Evolutionary conservation across 73 alveolate species (phyloP).

Genomic region (Paramecium pentaurelia): DNA sequence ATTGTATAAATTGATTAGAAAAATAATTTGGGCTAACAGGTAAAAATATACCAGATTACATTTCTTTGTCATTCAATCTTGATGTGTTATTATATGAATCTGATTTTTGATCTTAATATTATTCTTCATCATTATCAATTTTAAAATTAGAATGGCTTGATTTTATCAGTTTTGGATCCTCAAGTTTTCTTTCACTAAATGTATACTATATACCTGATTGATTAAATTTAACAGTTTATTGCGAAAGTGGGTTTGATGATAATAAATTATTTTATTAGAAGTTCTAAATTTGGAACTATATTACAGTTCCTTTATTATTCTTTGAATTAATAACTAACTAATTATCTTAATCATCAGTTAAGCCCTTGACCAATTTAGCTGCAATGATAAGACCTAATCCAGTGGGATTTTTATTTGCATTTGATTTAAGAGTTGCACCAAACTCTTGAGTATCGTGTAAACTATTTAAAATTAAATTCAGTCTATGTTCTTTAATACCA

Average conservation of each 20-base stretch:
- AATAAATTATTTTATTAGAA: no score
- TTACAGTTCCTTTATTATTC: background rate
- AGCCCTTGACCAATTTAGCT: background rate
- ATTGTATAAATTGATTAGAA: background rate
- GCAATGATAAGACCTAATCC: background rate
- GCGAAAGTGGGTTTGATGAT: background rate
- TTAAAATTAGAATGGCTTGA: background rate
- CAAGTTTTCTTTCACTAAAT: background rate
- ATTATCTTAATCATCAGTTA: background rate
- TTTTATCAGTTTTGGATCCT: background rate
- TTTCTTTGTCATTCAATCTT: background rate
- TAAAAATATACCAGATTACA: background rate
- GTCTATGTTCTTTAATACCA: background rate
- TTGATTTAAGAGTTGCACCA: background rate
- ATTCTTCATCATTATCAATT: background rate
- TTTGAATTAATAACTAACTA: background rate
- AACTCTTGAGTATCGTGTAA: background rate
- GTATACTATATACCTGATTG: background rate
- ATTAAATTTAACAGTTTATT: background rate
- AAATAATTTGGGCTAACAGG: background rate
- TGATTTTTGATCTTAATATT: background rate
- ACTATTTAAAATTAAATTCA: background rate
- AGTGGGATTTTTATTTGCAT: background rate
- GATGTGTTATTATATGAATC: background rate
- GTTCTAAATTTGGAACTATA: background rate